These are phyloP conservation scores for Scutellaria baicalensis DNA, from an alignment of 257 asterid genomes.

Conservation along the genomic window DNA sequence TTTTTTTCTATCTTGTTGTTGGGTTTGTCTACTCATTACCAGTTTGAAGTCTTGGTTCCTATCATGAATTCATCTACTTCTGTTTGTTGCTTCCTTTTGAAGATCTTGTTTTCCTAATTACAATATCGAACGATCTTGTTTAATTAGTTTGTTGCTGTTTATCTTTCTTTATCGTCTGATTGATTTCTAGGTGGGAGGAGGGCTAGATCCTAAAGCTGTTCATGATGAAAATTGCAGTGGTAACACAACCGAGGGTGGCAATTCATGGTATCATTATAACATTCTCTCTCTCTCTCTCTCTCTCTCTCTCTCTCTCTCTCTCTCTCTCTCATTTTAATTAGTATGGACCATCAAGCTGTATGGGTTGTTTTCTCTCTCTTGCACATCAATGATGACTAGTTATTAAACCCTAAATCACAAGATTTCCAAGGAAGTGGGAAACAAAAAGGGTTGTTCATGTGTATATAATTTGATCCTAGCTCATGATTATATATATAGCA, in stretches of 20 bases:
- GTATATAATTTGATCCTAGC: neutral
- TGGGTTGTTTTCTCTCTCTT: neutral
- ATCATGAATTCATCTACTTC: neutral
- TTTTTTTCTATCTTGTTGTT: neutral
- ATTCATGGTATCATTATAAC: slow-evolving; percentile 50
- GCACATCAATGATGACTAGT: neutral
- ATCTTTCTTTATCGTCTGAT: neutral
- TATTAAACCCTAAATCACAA: slow-evolving; percentile 13
- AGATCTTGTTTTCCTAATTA: slow-evolving; percentile 12
- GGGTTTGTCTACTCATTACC: neutral
- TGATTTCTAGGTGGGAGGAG: slow-evolving; percentile 41
- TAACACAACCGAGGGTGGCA: slow-evolving; percentile 41
- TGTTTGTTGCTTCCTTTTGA: slow-evolving; percentile 27
- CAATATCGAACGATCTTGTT: no score
- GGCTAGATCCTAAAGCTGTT: slow-evolving; percentile 49
- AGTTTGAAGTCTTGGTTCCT: slow-evolving; percentile 15
- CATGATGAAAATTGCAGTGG: slow-evolving; percentile 54
- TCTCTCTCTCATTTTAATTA: neutral
- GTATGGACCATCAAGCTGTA: neutral
- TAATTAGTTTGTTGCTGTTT: neutral
- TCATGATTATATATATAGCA: no score
- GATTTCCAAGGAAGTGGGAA: slow-evolving; percentile 11
- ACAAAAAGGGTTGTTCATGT: neutral
- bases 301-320: neutral
- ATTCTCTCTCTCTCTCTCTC: neutral